These are phyloP conservation scores for Bipolaris bicolor DNA, from an alignment of 2,329 filamentous ascomycete genomes.

Conservation along the genomic window DNA sequence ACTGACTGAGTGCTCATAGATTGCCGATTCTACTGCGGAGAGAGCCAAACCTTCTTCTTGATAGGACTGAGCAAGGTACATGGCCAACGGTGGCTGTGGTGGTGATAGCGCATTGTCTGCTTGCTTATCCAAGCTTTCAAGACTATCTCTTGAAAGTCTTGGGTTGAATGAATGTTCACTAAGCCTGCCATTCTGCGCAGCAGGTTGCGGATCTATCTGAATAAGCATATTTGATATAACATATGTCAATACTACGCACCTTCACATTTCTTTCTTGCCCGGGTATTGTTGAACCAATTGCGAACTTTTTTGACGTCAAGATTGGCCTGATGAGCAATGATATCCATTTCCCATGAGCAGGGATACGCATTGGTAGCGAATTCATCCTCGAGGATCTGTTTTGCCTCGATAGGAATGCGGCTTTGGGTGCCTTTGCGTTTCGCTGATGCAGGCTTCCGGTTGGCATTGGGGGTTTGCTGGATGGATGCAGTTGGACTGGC, in stretches of 20 bases:
- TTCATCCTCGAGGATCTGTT: slow-evolving; percentile 45
- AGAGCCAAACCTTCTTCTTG: slow-evolving; percentile 40
- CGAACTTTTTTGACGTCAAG: slow-evolving; percentile 46
- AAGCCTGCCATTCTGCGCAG: slow-evolving; percentile 7
- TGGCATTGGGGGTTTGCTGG: slow-evolving; percentile 21
- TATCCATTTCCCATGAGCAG: slow-evolving; percentile 45
- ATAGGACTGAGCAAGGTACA: slow-evolving; percentile 46
- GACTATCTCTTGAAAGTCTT: slow-evolving; percentile 39
- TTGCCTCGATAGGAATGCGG: slow-evolving; percentile 41
- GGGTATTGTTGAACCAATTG: slow-evolving; percentile 47
- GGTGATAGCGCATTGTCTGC: slow-evolving; percentile 29
- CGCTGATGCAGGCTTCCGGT: slow-evolving; percentile 42
- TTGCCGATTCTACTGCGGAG: slow-evolving; percentile 40
- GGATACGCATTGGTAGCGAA: slow-evolving; percentile 46
- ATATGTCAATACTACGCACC: slow-evolving; percentile 19
- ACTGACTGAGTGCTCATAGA: slow-evolving; percentile 31
- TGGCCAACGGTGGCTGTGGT: slow-evolving; percentile 41
- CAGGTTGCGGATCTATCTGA: slow-evolving; percentile 13
- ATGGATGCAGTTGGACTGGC: slow-evolving; percentile 9
- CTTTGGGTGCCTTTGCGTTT: slow-evolving; percentile 41
- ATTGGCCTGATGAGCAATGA: slow-evolving; percentile 46
- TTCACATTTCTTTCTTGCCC: slow-evolving; percentile 40
- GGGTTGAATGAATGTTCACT: slow-evolving; percentile 22
- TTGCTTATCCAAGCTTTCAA: slow-evolving; percentile 38
- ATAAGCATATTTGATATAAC: slow-evolving; percentile 6